Evolutionary conservation across 2,329 filamentous ascomycete species (phyloP), one percentile per base, ranked within the genome.

Genomic region (Acephala macrosclerotiorum): DNA sequence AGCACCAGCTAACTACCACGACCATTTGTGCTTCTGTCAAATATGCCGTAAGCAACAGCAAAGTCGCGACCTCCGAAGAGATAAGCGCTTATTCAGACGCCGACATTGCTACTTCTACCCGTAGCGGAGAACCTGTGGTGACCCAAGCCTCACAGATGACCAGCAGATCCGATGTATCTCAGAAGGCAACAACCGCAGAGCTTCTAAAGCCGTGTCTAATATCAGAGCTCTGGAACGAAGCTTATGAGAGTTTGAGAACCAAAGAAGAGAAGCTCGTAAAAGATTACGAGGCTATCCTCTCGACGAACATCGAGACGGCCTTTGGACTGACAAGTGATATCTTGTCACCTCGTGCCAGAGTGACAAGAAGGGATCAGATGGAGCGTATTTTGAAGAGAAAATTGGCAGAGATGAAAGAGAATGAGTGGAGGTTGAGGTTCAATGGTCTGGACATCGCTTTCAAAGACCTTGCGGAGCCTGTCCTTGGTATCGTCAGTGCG

Each of bases 351-450:
- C 49, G 33, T 3, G 38, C 18, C 38, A 57, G 12, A 42, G 11
- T 20, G 11, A 40, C 7, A 47, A 55, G 42, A n/a, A n/a, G 33
- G n/a, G 29, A 62, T 9, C 40, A 55, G 25, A 63, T 63, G 60
- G 25, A 7, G 16, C n/a, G 16, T 11, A n/a, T 66, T 5, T 20
- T 66, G 8, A 29, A 36, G 11, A 60, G 40, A n/a, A 65, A 61
- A 45, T 36, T 69, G 2, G 51, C 38, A 7, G 56, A 68, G 18
- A 20, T 53, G 18, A 58, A 69, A 35, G 22, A 60, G 18, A 55
- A 60, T 33, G 40, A 49, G n/a, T 67, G 64, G 64, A 70, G 58
- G 53, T 33, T 72, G 18, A 70, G 59, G 16, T 69, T 69, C 38
- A 57, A 58, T 20, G 62, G 57, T 25, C 58, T 60, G 2, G 65